Evolutionary conservation across 345 rosid species (phyloP), one percentile per base, ranked within the genome.

Genomic region (Citrus australasica): DNA sequence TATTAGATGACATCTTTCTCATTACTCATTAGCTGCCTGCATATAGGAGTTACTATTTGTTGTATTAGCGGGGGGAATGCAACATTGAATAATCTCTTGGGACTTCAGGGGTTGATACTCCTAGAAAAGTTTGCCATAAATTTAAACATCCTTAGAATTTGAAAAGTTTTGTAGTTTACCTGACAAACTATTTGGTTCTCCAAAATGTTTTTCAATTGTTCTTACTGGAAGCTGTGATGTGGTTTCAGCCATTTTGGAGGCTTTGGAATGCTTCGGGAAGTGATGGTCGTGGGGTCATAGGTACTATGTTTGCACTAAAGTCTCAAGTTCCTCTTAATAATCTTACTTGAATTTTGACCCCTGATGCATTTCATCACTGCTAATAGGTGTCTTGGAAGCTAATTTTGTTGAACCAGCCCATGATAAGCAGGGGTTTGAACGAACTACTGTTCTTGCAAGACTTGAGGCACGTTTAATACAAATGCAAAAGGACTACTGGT

Each of bases 331-430:
- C 38, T 33, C 10, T 35, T 42, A 28, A 53, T 71, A 68, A 19
- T 9, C 35, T 40, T 33, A 67, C 16, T 28, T 77, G 30, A 67
- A 46, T 67, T 48, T 46, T 46, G 19, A 51, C 55, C 67, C 27
- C 78, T 74, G 78, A 84, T 69, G 78, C 69, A 40, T 56, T 82
- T 71, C 27, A 63, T 73, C 73, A 74, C 62, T 82, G 79, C 67
- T 73, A 75, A 69, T 77, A 93, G 98, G 98, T 83, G 93, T 93
- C 27, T 81, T 94, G 84, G 98, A 94, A 85, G 98, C 98, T 78
- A 89, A 94, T 87, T 94, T 94, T 83, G 91, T 94, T 37, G 97
- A 94, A 83, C 98, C 98, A 77, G 97, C 98, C 78, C 97, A 94
- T 84, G 97, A 94, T 85, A 94, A 94, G 89, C 98, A 94, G 84